Evolutionary conservation across 129 eudicot species (phyloP), one percentile per base, ranked within the genome.

Genomic region (Saussurea involucrata): DNA sequence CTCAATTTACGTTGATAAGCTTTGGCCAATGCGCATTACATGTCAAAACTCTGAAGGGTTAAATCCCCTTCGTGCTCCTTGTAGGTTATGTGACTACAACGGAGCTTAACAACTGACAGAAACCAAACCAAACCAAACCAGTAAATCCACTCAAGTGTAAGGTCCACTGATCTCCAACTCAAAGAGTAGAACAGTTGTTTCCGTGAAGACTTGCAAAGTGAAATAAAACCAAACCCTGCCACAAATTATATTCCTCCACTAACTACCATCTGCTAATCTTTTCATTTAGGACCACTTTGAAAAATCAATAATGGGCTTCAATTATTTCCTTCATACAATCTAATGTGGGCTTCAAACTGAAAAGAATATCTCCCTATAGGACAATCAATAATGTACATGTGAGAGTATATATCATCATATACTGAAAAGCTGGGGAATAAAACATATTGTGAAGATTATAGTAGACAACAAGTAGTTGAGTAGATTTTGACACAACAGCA

Each of bases 401-500:
- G 55, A 76, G 78, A 6, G 63, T 65, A 63, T 34, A 29, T 75
- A 40, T 24, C 49, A 53, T 37, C 72, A 40, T 65, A 15, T 63
- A 25, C 11, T 46, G 57, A 61, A 63, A 63, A 72, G 44, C 40
- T 40, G 17, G 33, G 42, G 68, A 53, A 29, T 65, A 65, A 9
- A 58, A 72, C 76, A 80, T 31, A 33, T 63, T 73, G 74, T 25
- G 12, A 73, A 53, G 34, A 80, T 32, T n/a, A 46, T 72, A 63
- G 31, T 72, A 72, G 83, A 68, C 79, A 73, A 66, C 34, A 34
- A 24, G 70, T 80, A 55, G 70, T 80, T 80, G 84, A 73, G 74
- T 65, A 80, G 79, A 73, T 66, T 33, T 66, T 80, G 79, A 73
- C 33, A 66, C 20, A 73, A 80, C 79, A 80, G 68, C 84, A 66